Evolutionary conservation across 169 alveolate species (phyloP).

Genomic region (Plasmodium vinckei): DNA sequence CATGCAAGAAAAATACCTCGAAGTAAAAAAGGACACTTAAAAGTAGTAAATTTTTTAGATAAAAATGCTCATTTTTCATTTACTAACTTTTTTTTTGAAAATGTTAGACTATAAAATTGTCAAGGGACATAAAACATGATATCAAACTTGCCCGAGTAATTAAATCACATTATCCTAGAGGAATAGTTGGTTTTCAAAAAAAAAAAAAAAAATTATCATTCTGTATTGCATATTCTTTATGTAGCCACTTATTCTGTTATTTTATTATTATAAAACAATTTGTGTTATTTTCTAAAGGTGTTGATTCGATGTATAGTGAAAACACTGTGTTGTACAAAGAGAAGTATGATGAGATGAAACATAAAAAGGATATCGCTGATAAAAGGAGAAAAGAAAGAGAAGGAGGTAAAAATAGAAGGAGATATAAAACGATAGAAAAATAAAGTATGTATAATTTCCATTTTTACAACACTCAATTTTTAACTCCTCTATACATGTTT

Average conservation of each 20-base stretch:
- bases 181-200: conserved; percentile 65
- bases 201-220: neutral
- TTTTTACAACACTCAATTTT: neutral
- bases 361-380: conserved; percentile 23
- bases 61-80: no score
- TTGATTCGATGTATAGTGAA: conserved; percentile 64
- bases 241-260: neutral
- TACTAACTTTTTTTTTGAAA: no score
- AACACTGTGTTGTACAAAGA: conserved; percentile 56
- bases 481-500: neutral
- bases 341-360: conserved; percentile 29
- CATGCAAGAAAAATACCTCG: conserved; percentile 63
- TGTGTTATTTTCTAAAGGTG: conserved; percentile 14
- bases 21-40: conserved; percentile 12
- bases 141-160: conserved; percentile 63
- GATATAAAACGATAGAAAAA: neutral
- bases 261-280: neutral
- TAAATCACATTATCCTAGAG: conserved; percentile 73
- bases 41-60: no score
- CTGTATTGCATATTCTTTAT: neutral
- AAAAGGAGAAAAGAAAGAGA: conserved; percentile 39
- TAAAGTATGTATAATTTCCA: neutral
- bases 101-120: conserved; percentile 38
- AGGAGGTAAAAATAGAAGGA: conserved; percentile 20
- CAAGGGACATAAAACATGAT: conserved; percentile 50